Evolutionary conservation across 306 rosid genomes (phyloP), one percentile per base, ranked within the genome.

Genomic region (Prunus salicina): DNA sequence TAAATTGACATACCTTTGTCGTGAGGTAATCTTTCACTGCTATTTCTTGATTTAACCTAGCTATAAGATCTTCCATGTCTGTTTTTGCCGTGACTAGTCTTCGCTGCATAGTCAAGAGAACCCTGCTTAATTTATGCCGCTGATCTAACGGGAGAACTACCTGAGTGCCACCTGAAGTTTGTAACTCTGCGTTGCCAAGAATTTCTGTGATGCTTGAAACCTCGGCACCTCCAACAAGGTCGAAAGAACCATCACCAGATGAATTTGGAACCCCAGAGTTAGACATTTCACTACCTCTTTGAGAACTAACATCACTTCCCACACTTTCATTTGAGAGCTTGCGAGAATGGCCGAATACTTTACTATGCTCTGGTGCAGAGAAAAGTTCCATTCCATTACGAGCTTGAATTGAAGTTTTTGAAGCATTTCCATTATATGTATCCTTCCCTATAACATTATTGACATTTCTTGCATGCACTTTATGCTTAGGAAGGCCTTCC

Each of bases 41-140:
- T 51, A 88, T 91, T 92, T 96, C 99, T 88, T 96, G 98, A 85
- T 93, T 86, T 72, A 96, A 75, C 84, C 99, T 96, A 58, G 91
- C 91, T 65, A 96, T 86, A 80, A 96, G 94, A 86, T 96, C 99
- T 90, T 96, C 99, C 96, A 88, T 88, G 81, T 96, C 99, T 72
- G 93, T 88, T 91, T 84, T 93, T 25, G 97, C 91, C 5, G 98
- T 96, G 81, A 77, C 90, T 81, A 96, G 82, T 83, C 98, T 89
- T 85, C 91, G 83, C 69, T 93, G 98, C 98, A 93, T 89, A 49
- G 97, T 92, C 83, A 88, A 78, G 82, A 96, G 93, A 82, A 91
- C 78, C 88, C 96, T 91, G 79, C 89, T 96, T 83, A 96, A 73
- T 89, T 93, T 96, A 76, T 87, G 91, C 61, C 91, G 97, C 82